A percentile compares a stretch with the other conserved stretches of the same genome.
phyloP scores from a whole-genome alignment of 2,329 filamentous ascomycete genomes.

The Leptoxyphium fumago region DNA sequence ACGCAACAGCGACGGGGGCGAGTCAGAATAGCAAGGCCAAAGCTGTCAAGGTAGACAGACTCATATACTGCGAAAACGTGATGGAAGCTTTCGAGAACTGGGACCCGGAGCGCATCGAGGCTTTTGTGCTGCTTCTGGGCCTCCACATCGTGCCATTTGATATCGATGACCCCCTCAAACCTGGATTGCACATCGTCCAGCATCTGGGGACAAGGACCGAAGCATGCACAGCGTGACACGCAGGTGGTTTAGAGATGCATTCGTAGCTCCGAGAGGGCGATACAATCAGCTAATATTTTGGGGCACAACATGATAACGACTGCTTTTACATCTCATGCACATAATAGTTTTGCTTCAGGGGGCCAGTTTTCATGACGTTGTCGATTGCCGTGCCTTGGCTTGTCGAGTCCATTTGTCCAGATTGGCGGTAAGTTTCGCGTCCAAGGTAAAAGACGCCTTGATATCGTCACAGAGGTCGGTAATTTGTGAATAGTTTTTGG shows the following conservation, averaged over 20 bases:
- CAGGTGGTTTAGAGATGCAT: too few species aligned
- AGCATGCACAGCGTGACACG: too few species aligned
- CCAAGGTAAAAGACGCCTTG: constrained; percentile 9
- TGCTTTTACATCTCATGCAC: too few species aligned
- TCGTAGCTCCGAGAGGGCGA: too few species aligned
- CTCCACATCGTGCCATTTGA: not conserved
- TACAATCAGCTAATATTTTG: too few species aligned
- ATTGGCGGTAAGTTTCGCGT: constrained; percentile 8
- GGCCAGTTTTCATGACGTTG: not conserved
- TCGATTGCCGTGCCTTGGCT: not conserved
- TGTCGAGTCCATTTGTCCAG: constrained; percentile 12
- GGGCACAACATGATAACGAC: too few species aligned
- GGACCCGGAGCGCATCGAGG: not conserved
- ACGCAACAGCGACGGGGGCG: too few species aligned
- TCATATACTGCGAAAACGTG: constrained; percentile 1
- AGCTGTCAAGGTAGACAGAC: not conserved
- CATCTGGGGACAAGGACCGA: too few species aligned
- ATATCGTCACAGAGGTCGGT: constrained; percentile 13
- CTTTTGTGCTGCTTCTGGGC: not conserved
- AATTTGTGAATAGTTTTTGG: constrained; percentile 39
- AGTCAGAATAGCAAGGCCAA: not conserved
- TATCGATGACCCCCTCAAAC: not conserved
- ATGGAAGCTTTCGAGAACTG: constrained; percentile 1
- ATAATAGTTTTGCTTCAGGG: too few species aligned
- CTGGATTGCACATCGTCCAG: constrained; percentile 2